A percentile compares a stretch with the other conserved stretches of the same genome.
Conservation (phyloP, 805 yeast species). For the Saccharomycopsis oosterbeekiorum region DNA sequence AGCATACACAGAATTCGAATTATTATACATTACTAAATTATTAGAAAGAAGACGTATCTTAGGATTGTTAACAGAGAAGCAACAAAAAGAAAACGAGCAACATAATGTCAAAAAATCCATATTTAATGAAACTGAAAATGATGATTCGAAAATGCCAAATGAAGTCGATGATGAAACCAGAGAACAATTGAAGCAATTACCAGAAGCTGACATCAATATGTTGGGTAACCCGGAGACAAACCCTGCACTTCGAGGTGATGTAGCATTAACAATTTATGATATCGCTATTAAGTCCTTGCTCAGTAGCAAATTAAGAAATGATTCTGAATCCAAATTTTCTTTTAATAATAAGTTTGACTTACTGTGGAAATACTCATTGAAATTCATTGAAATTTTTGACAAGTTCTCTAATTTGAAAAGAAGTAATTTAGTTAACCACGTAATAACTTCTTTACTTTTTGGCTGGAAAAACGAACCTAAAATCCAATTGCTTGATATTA, state of each 20-base stretch:
- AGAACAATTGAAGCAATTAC: slow-evolving; percentile 47
- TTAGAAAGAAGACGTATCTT: slow-evolving; percentile 74
- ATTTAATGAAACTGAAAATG: slow-evolving; percentile 26
- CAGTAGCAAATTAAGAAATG: slow-evolving; percentile 22
- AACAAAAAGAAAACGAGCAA: slow-evolving; percentile 45
- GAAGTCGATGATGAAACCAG: slow-evolving; percentile 40
- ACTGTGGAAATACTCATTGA: slow-evolving; percentile 30
- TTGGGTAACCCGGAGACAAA: slow-evolving; percentile 79
- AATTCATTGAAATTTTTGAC: slow-evolving; percentile 52
- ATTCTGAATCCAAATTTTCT: slow-evolving; percentile 26
- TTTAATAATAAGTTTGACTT: slow-evolving; percentile 25
- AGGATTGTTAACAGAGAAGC: slow-evolving; percentile 66
- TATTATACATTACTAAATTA: slow-evolving; percentile 74
- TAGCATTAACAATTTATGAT: slow-evolving; percentile 63
- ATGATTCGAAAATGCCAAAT: slow-evolving; percentile 37
- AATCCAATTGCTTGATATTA: slow-evolving; percentile 42
- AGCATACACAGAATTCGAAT: slow-evolving; percentile 80
- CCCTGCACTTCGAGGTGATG: slow-evolving; percentile 68
- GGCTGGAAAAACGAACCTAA: slow-evolving; percentile 33
- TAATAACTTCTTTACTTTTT: slow-evolving; percentile 42
- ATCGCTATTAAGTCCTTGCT: slow-evolving; percentile 43
- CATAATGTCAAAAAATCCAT: slow-evolving; percentile 25
- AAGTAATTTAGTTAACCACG: slow-evolving; percentile 53
- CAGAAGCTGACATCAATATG: slow-evolving; percentile 80
- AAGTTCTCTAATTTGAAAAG: slow-evolving; percentile 62